These are phyloP conservation scores for Talaromyces sp. DNA, from an alignment of 2,329 filamentous ascomycete genomes.

Conservation along the genomic window DNA sequence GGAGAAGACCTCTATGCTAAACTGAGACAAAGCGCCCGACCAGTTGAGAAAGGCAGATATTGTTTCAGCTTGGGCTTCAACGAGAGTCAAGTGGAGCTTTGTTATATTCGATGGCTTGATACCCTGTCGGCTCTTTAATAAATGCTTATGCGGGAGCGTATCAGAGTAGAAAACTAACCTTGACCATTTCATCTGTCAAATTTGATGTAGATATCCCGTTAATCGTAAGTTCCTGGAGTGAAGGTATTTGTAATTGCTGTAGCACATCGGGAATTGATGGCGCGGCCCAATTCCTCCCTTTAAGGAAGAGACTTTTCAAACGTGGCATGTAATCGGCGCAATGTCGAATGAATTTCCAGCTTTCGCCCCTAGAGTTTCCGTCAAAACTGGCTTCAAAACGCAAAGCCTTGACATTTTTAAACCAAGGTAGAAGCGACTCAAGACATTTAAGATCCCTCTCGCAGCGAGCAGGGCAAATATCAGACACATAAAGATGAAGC, in stretches of 20 bases:
- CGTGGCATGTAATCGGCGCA: background rate
- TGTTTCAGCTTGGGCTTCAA: background rate
- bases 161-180: background rate
- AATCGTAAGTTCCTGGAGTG: background rate
- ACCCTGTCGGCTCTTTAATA: background rate
- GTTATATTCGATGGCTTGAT: background rate
- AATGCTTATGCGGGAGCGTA: background rate
- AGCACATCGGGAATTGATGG: background rate
- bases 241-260: background rate
- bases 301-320: background rate
- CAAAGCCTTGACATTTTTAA: background rate
- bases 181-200: background rate
- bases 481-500: background rate
- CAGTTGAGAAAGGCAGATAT: background rate
- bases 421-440: background rate
- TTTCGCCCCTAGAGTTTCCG: background rate
- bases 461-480: background rate
- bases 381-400: background rate
- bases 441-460: background rate
- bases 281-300: background rate
- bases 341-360: background rate
- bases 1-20: background rate
- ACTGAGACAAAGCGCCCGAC: background rate
- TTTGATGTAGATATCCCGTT: background rate
- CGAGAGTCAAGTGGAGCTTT: background rate